Evolutionary conservation across 164 flowering plant species (phyloP), one percentile per base, ranked within the genome.

Genomic region (Cinnamomum chago): DNA sequence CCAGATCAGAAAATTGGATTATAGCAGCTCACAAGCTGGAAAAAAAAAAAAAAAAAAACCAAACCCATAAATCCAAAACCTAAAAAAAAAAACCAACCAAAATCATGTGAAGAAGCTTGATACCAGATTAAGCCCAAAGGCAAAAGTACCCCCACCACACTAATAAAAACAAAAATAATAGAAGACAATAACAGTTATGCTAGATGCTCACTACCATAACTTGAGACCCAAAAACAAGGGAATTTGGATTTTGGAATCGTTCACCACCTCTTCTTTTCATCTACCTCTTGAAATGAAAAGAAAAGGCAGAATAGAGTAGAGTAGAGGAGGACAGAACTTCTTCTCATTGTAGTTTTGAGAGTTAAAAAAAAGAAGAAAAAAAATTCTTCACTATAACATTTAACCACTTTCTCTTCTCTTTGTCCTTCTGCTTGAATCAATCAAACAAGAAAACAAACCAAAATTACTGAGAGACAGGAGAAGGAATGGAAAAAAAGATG

Each of bases 181-280:
- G 25, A 27, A 65, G 14, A 27, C 68, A 65, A 23, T 27, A 23
- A 65, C 68, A 65, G 5, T 22, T 22, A 23, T 3, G 20, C 2
- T 60, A 27, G 68, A 27, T 65, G 27, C 68, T 65, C 68, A 65
- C 68, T 24, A 23, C 12, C 23, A 27, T 13, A 65, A 65, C 68
- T 9, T 67, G 70, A 20, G 50, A 47, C 35, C 18, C 35, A 15
- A 18, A 15, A 18, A 67, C 47, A 18, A 67, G 70, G n/a, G 60
- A 55, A 55, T 17, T 55, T 55, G 60, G 60, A 33, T 27, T 67
- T n/a, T 67, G 70, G 68, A 65, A 65, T 65, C 68, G 35, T 23
- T 67, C 70, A 23, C 67, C 67, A 64, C 67, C 33, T 64, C 33
- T 24, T 25, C 24, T 64, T 24, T 22, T 23, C 14, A 23, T 64